phyloP scores from a whole-genome alignment of 306 rosid genomes.

The Vigna trinervia region DNA sequence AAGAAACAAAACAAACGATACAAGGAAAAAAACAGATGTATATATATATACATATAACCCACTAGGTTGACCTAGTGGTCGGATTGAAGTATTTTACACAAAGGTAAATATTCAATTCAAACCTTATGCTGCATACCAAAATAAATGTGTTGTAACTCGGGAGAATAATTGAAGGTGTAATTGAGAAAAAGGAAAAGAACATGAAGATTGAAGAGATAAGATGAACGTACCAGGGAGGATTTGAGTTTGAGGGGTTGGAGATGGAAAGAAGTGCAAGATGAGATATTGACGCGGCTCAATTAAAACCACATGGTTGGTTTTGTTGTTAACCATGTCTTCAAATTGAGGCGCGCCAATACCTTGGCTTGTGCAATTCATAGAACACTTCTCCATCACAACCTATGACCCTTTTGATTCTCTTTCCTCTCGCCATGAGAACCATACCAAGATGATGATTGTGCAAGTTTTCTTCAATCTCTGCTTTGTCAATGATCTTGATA shows the following conservation, averaged over 20 bases:
- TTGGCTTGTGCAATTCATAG: constrained; percentile 36
- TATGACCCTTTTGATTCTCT: not conserved
- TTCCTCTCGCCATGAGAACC: not conserved
- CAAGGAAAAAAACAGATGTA: not conserved
- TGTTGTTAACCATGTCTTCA: constrained; percentile 57
- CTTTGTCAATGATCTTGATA: not conserved
- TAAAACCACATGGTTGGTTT: constrained; percentile 57
- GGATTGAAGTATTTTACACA: not conserved
- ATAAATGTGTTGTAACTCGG: not conserved
- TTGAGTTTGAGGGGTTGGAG: constrained; percentile 20
- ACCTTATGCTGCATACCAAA: not conserved
- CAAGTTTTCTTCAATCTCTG: not conserved
- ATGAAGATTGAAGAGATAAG: not conserved
- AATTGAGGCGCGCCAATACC: constrained; percentile 88
- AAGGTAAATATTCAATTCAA: not conserved
- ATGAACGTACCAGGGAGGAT: constrained; percentile 37
- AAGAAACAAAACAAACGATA: not conserved
- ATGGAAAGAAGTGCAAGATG: constrained; percentile 53
- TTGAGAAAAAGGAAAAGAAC: not conserved
- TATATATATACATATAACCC: not conserved
- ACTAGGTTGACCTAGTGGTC: not conserved
- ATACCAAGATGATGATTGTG: not conserved
- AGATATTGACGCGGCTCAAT: constrained; percentile 99
- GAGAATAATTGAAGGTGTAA: not conserved
- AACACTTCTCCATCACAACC: constrained; percentile 51